phyloP scores from a whole-genome alignment of 495 filamentous ascomycete species.

The Chaetomium fimeti region DNA sequence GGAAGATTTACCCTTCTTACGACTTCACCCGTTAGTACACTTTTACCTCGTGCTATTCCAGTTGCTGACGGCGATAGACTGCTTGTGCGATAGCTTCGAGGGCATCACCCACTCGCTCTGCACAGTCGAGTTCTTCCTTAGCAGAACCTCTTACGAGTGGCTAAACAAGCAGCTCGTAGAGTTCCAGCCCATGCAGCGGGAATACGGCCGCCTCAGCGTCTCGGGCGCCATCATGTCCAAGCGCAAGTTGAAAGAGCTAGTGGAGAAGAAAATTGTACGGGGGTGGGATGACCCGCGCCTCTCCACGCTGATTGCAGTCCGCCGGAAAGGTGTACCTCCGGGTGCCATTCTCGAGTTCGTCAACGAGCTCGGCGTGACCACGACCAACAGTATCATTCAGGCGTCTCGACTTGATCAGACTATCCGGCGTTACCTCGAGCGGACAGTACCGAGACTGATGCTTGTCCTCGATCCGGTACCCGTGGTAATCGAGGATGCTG shows the following conservation, averaged over 20 bases:
- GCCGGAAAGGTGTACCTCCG: slow-evolving; percentile 79
- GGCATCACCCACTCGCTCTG: slow-evolving; percentile 85
- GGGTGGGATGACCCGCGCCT: slow-evolving; percentile 89
- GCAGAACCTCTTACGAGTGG: slow-evolving; percentile 84
- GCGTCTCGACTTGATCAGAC: slow-evolving; percentile 72
- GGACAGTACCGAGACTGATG: slow-evolving; percentile 81
- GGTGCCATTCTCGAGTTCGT: slow-evolving; percentile 85
- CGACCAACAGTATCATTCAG: slow-evolving; percentile 68
- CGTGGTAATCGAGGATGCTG: slow-evolving; percentile 74
- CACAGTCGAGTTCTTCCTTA: slow-evolving; percentile 79
- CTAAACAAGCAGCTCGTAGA: slow-evolving; percentile 65
- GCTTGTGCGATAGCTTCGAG: slow-evolving; percentile 86
- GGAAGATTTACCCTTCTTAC: slow-evolving; percentile 87
- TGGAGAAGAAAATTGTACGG: slow-evolving; percentile 67
- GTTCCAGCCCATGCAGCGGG: slow-evolving; percentile 81
- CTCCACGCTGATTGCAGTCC: slow-evolving; percentile 82
- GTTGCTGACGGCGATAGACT: slow-evolving; percentile 43
- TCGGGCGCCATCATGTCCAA: slow-evolving; percentile 81
- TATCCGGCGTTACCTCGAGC: slow-evolving; percentile 78
- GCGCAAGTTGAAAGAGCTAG: slow-evolving; percentile 73
- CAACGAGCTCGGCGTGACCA: slow-evolving; percentile 85
- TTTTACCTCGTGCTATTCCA: not conserved
- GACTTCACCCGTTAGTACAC: slow-evolving; percentile 63
- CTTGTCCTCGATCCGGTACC: slow-evolving; percentile 78
- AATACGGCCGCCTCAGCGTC: slow-evolving; percentile 75